Base-by-base conservation (phyloP, 225 moss, liverwort and hornwort genomes). In the Antitrichia curtipendula region DNA sequence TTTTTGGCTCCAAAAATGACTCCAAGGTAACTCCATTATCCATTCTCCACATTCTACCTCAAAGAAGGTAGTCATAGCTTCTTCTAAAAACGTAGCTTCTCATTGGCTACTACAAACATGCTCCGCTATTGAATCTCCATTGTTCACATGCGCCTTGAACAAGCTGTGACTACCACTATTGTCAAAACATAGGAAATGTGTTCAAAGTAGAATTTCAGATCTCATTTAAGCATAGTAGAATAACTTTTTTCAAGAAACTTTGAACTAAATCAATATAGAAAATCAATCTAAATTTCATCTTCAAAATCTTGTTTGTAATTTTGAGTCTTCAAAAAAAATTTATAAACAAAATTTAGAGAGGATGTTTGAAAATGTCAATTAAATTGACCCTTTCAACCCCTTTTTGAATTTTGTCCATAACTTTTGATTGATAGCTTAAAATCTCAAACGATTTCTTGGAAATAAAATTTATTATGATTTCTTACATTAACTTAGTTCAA, bases 381-480 rank as follows among this genome's bases (percentile, higher is more conserved):
- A 40, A 24, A 69, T 23, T 12, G 2, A 7, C 2, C 9, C 9
- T 27, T 43, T 9, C 16, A 41, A 25, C 1, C 3, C 9, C 9
- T 28, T 7, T 16, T 5, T 5, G 2, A 47, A 11, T 18, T 72
- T 47, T 18, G 18, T 47, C 2, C 0, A 72, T 47, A 72, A 18
- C 10, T 17, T 72, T 45, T 28, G 6, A 16, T 72, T 72, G 0
- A 2, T 45, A 3, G 5, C 13, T 70, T 7, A 2, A 41, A 68
- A 41, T 14, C 5, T 41, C 28, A 27, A 28, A 43, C 0, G 0
- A 1, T 1, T 16, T 71, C 28, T 71, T 28, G 13, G 28, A 72
- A 0, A 45, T 72, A 17, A 72, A 17, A 28, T 0, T 10, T 16
- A 72, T 0, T 6, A 10, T 28, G 3, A 28, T 45, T 43, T 3